Conservation (phyloP, 2,329 filamentous ascomycete genomes). For the Venturia effusa region DNA sequence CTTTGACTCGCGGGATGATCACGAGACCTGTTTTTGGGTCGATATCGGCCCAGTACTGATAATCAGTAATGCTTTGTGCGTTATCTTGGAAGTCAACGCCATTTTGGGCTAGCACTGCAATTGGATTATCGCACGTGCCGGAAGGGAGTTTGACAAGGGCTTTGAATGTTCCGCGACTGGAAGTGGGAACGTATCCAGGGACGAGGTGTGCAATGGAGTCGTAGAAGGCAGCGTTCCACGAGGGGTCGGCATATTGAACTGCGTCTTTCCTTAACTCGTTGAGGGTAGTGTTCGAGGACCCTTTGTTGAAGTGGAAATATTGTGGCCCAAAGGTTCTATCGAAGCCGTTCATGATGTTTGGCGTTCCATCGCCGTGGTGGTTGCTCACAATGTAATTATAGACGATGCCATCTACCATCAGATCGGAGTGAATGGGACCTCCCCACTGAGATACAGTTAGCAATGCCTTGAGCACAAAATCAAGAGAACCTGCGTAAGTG, state of each 20-base stretch:
- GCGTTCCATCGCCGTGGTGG: slow-evolving; percentile 51
- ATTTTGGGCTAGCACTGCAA: slow-evolving; percentile 45
- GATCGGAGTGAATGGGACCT: slow-evolving; percentile 51
- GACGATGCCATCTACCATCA: slow-evolving; percentile 53
- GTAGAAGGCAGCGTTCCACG: slow-evolving; percentile 51
- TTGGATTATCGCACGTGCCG: slow-evolving; percentile 35
- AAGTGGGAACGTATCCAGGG: slow-evolving; percentile 46
- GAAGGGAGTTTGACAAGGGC: slow-evolving; percentile 41
- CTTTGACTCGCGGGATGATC: slow-evolving; percentile 43
- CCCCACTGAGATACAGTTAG: slow-evolving; percentile 30
- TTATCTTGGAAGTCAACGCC: slow-evolving; percentile 50
- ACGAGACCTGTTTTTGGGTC: slow-evolving; percentile 33
- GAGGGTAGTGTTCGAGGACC: slow-evolving; percentile 34
- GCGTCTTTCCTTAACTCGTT: slow-evolving; percentile 44
- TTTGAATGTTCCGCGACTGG: slow-evolving; percentile 39
- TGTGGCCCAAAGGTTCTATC: slow-evolving; percentile 55
- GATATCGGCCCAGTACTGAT: slow-evolving; percentile 53
- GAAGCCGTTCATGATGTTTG: slow-evolving; percentile 54
- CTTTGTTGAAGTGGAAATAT: slow-evolving; percentile 54
- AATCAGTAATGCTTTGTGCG: slow-evolving; percentile 40
- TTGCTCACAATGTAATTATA: slow-evolving; percentile 55
- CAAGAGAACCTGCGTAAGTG: slow-evolving; percentile 32
- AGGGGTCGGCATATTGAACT: slow-evolving; percentile 36
- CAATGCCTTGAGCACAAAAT: background rate
- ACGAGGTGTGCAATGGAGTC: slow-evolving; percentile 49